phyloP scores from a whole-genome alignment of 495 filamentous ascomycete species.

The Aeminium ludgeri region DNA sequence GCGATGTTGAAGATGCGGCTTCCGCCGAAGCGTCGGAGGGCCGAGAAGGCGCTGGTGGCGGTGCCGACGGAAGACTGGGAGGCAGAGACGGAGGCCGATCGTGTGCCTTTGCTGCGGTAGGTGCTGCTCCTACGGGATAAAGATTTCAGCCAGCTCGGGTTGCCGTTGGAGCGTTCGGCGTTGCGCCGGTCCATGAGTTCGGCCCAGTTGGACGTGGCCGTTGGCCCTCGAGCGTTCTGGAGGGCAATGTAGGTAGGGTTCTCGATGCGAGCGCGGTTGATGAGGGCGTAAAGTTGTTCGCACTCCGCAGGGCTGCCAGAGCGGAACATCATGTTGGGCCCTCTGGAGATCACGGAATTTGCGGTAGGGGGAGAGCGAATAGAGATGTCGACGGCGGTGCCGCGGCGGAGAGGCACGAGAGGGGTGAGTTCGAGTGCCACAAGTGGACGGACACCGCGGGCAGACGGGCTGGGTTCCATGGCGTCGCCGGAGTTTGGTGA shows the following conservation, averaged over 20 bases:
- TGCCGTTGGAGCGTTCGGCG: conserved; percentile 17
- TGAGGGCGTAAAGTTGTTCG: conserved; percentile 59
- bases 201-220: conserved; percentile 24
- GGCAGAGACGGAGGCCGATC: conserved; percentile 31
- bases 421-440: conserved; percentile 75
- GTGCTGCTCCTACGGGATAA: conserved; percentile 36
- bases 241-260: conserved; percentile 80
- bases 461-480: conserved; percentile 19
- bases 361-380: conserved; percentile 65
- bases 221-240: conserved; percentile 42
- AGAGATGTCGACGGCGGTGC: conserved; percentile 83
- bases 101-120: conserved; percentile 37
- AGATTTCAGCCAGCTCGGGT: conserved; percentile 25
- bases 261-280: conserved; percentile 68
- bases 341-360: conserved; percentile 51
- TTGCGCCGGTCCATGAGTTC: conserved; percentile 28
- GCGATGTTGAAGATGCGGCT: conserved; percentile 64
- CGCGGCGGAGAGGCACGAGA: conserved; percentile 68
- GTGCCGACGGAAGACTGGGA: conserved; percentile 39
- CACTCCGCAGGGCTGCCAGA: conserved; percentile 61
- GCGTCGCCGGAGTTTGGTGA: conserved; percentile 24
- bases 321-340: conserved; percentile 76
- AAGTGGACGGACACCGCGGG: conserved; percentile 33
- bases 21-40: conserved; percentile 53
- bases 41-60: conserved; percentile 51